Conservation (phyloP, 495 filamentous ascomycete genomes). For the Tuber calosporum region DNA sequence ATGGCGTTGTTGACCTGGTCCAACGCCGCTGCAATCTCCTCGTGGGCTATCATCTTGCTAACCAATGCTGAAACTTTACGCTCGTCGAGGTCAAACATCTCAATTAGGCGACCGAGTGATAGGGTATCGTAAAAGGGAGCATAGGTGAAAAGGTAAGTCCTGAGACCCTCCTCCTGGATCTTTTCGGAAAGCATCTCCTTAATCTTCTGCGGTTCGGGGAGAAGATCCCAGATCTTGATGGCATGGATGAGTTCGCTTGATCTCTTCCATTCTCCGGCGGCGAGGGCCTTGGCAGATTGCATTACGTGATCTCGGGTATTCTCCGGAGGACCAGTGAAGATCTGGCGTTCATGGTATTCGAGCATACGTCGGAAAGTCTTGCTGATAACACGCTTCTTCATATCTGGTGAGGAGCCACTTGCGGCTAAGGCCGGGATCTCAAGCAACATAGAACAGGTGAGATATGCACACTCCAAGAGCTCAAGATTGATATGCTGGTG, state of each 20-base stretch:
- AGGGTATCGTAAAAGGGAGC: constrained; percentile 98
- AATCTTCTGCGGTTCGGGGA: constrained; percentile 80
- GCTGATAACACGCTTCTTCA: constrained; percentile 96
- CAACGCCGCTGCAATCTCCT: constrained; percentile 89
- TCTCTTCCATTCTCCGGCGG: constrained; percentile 97
- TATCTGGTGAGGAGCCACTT: constrained; percentile 88
- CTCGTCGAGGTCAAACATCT: constrained; percentile 89
- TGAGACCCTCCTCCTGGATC: constrained; percentile 94
- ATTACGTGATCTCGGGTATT: constrained; percentile 99
- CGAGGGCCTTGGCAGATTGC: constrained; percentile 93
- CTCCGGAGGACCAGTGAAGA: constrained; percentile 96
- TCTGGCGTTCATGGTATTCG: constrained; percentile 98
- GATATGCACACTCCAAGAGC: constrained; percentile 93
- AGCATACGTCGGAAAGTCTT: constrained; percentile 99
- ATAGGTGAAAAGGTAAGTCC: constrained; percentile 99
- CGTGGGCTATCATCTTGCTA: constrained; percentile 99
- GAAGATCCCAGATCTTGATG: constrained; percentile 99
- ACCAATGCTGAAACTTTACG: constrained; percentile 90
- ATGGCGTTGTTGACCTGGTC: constrained; percentile 97
- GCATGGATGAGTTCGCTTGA: constrained; percentile 81
- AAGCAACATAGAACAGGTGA: constrained; percentile 96
- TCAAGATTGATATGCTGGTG: constrained; percentile 99
- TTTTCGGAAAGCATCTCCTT: constrained; percentile 95
- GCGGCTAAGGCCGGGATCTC: constrained; percentile 96
- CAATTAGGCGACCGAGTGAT: constrained; percentile 69